Evolutionary conservation across 441 rosid genomes (phyloP).

Genomic region (Geranium incanum): DNA sequence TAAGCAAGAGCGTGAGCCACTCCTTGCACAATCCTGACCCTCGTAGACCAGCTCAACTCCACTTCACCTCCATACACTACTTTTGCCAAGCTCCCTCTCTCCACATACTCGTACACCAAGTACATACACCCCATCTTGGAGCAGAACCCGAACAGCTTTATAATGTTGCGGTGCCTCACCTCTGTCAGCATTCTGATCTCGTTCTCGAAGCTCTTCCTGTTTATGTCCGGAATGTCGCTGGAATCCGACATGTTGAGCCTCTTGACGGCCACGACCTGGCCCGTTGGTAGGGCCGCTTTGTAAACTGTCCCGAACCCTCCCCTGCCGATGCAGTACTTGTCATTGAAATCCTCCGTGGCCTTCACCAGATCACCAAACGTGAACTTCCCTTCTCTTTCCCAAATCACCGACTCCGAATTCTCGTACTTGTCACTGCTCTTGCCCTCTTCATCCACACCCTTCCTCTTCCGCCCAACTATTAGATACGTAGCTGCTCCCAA

Average conservation of each 20-base stretch:
- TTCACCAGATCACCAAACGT: conserved; percentile 48
- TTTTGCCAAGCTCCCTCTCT: conserved; percentile 44
- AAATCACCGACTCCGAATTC: conserved; percentile 34
- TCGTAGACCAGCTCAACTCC: conserved; percentile 38
- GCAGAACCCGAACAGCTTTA: conserved; percentile 55
- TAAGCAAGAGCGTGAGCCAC: conserved; percentile 60
- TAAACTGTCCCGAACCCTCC: conserved; percentile 69
- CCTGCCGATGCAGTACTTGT: conserved; percentile 48
- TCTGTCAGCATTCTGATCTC: conserved; percentile 53
- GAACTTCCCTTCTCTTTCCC: conserved; percentile 53
- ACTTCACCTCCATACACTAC: conserved; percentile 32
- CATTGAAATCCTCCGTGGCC: conserved; percentile 48
- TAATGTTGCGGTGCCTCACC: conserved; percentile 52
- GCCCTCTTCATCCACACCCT: conserved; percentile 30
- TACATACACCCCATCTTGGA: conserved; percentile 37
- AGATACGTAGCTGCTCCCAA: conserved; percentile 20
- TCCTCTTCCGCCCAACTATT: conserved; percentile 14
- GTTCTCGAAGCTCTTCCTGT: conserved; percentile 46
- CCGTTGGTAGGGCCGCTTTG: conserved; percentile 38
- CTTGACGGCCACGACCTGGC: conserved; percentile 54
- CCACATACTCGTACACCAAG: conserved; percentile 52
- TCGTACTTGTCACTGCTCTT: conserved; percentile 11
- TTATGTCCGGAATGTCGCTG: conserved; percentile 29
- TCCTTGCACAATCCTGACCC: conserved; percentile 46
- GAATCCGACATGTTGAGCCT: conserved; percentile 36